phyloP scores from a whole-genome alignment of 805 yeast species.

The Kluyveromyces lactis region DNA sequence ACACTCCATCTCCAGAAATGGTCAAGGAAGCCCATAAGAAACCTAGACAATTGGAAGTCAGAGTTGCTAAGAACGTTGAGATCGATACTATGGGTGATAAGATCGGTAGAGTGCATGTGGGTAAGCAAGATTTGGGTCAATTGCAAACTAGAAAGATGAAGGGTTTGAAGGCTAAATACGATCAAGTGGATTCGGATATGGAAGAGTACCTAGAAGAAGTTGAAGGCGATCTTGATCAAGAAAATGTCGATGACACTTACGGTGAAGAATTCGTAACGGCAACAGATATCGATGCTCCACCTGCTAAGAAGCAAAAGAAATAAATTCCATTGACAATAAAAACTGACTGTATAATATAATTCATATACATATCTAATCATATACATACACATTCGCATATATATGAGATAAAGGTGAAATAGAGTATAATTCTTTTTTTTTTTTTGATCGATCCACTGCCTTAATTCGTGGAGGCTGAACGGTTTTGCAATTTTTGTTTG shows the following conservation, averaged over 20 bases:
- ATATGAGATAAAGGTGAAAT: no score
- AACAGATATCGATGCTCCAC: slow-evolving; percentile 27
- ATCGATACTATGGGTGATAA: slow-evolving; percentile 91
- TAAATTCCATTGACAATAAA: slow-evolving; percentile 3
- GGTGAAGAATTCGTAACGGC: slow-evolving; percentile 30
- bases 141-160: slow-evolving; percentile 98
- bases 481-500: slow-evolving; percentile 25
- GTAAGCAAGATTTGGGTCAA: slow-evolving; percentile 83
- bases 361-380: no score
- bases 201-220: slow-evolving; percentile 38
- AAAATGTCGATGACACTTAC: slow-evolving; percentile 24
- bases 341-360: neutral
- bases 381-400: no score
- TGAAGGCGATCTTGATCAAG: slow-evolving; percentile 18
- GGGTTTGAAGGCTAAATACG: slow-evolving; percentile 84
- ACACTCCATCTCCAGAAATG: slow-evolving; percentile 74
- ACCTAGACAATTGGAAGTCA: slow-evolving; percentile 76
- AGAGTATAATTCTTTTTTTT: neutral
- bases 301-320: slow-evolving; percentile 24
- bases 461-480: neutral
- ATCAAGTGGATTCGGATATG: slow-evolving; percentile 55
- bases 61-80: slow-evolving; percentile 80
- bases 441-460: no score
- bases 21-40: slow-evolving; percentile 80
- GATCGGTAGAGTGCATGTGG: slow-evolving; percentile 92